Conservation (phyloP, 768 basidiomycete species). For the Epithele typhae region DNA sequence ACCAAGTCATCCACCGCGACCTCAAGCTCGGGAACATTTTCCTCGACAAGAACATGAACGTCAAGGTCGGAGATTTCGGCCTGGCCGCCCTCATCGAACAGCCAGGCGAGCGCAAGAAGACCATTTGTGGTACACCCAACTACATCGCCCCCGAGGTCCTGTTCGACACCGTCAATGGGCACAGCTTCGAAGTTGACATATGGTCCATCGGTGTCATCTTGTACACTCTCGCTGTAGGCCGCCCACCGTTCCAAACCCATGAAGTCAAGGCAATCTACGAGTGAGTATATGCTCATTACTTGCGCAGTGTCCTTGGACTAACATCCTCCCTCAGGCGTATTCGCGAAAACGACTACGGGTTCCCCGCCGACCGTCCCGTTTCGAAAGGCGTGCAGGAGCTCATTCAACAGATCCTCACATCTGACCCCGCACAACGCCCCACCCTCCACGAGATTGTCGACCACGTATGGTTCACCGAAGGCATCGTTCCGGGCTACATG, state of each 20-base stretch:
- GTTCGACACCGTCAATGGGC: constrained; percentile 92
- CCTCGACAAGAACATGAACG: not conserved
- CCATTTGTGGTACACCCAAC: constrained; percentile 97
- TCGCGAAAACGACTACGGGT: constrained; percentile 89
- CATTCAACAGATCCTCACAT: constrained; percentile 81
- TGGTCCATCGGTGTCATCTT: constrained; percentile 98
- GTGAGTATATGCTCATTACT: too few relatives aligned
- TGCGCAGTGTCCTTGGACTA: too few relatives aligned
- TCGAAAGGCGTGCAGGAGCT: constrained; percentile 72
- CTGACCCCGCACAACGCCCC: constrained; percentile 78
- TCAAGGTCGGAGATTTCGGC: constrained; percentile 3
- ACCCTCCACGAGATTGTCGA: constrained; percentile 80
- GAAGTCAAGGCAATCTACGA: constrained; percentile 97
- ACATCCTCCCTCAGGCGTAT: constrained; percentile 63
- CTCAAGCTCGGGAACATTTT: not conserved
- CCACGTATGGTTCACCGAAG: constrained; percentile 79
- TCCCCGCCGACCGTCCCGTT: constrained; percentile 72
- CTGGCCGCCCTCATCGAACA: constrained; percentile 95
- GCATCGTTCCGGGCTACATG: constrained; percentile 77
- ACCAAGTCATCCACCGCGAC: constrained; percentile 25
- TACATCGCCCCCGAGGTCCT: constrained; percentile 98
- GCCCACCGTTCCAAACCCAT: constrained; percentile 98
- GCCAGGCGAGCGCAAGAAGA: constrained; percentile 97
- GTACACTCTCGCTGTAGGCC: constrained; percentile 90
- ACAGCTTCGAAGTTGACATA: constrained; percentile 97